Evolutionary conservation across 345 rosid species (phyloP).

Genomic region (Combretum micranthum): DNA sequence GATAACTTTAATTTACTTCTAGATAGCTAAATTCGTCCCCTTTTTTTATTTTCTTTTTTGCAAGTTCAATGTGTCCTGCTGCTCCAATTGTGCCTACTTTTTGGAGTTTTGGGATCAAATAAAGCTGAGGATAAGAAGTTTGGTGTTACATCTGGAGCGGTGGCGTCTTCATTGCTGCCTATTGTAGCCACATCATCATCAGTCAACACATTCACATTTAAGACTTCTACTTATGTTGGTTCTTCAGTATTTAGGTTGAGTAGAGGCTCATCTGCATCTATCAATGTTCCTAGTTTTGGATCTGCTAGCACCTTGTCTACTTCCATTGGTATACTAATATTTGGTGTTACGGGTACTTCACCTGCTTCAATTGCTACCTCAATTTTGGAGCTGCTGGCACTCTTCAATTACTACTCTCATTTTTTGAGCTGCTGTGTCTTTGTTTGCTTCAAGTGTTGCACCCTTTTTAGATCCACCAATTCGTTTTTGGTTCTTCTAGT

Average conservation of each 20-base stretch:
- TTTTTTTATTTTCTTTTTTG: background rate
- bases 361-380: background rate
- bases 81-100: slow-evolving; percentile 21
- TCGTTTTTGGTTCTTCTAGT: too few species aligned
- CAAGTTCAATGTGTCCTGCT: slow-evolving; percentile 31
- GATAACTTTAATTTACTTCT: background rate
- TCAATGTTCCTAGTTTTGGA: slow-evolving; percentile 8
- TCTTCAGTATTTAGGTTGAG: too few species aligned
- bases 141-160: slow-evolving; percentile 11
- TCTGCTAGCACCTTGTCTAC: background rate
- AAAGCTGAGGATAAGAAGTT: slow-evolving; percentile 21
- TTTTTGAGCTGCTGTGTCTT: too few species aligned
- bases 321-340: slow-evolving; percentile 1
- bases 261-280: background rate
- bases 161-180: slow-evolving; percentile 23
- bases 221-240: too few species aligned
- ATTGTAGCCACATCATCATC: slow-evolving; percentile 30
- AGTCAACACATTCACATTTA: slow-evolving; percentile 35
- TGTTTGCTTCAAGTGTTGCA: too few species aligned
- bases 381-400: slow-evolving; percentile 7
- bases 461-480: too few species aligned
- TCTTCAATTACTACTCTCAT: slow-evolving; percentile 6
- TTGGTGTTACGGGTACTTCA: slow-evolving; percentile 6
- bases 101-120: slow-evolving; percentile 32
- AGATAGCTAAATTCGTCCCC: background rate